phyloP scores from a whole-genome alignment of 2,329 filamentous ascomycete species.

The Tetracladium maxilliforme region DNA sequence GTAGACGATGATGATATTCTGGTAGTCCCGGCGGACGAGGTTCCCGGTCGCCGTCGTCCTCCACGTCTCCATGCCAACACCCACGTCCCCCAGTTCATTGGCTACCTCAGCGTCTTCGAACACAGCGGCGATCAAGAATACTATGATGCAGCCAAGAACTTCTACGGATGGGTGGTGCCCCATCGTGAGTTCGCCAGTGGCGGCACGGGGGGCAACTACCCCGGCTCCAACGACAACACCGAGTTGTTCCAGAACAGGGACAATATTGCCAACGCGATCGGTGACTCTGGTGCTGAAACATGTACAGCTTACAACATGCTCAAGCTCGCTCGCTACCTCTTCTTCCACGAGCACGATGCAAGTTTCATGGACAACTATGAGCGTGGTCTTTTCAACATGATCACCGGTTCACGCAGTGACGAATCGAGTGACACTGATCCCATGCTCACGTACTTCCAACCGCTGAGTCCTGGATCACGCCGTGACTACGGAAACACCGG shows the following conservation, averaged over 20 bases:
- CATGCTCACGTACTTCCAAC: no score
- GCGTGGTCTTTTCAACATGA: constrained; percentile 17
- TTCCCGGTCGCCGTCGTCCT: constrained; percentile 13
- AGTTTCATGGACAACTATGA: constrained; percentile 19
- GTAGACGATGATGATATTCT: constrained; percentile 14
- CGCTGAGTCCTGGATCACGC: no score
- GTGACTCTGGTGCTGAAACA: constrained; percentile 13
- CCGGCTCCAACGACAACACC: constrained; percentile 14
- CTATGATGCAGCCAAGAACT: constrained; percentile 15
- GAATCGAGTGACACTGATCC: constrained; percentile 7
- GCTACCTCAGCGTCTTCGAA: constrained; percentile 15
- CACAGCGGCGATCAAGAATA: constrained; percentile 14
- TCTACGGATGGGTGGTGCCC: constrained; percentile 17
- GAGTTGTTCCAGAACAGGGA: constrained; percentile 18
- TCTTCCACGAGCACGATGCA: constrained; percentile 15
- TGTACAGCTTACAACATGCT: constrained; percentile 17
- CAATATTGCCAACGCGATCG: constrained; percentile 16
- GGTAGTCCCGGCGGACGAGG: constrained; percentile 11
- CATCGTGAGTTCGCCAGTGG: constrained; percentile 15
- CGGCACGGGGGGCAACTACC: constrained; percentile 15
- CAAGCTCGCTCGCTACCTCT: constrained; percentile 16
- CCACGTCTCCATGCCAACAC: constrained; percentile 16
- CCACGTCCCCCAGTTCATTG: constrained; percentile 16
- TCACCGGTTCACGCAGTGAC: constrained; percentile 15
- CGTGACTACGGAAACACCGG: no score